A percentile compares a stretch with the other conserved stretches of the same genome.
These are phyloP conservation scores for Fusarium cicatricum DNA, from an alignment of 2,329 filamentous ascomycete species.

Conservation along the genomic window DNA sequence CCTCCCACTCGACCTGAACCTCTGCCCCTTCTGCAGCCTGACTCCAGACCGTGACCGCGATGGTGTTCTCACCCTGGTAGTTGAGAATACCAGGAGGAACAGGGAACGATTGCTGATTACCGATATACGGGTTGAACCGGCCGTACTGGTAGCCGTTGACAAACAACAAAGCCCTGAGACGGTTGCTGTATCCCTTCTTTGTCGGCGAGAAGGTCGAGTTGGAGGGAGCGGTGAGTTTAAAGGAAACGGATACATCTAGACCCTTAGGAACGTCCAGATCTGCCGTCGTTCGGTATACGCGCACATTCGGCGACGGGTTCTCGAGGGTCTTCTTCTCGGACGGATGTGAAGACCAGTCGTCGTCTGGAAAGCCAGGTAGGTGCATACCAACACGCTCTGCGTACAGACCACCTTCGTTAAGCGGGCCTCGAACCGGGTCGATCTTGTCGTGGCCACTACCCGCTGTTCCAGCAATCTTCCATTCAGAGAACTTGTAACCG, in stretches of 20 bases:
- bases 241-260: slow-evolving; percentile 64
- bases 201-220: slow-evolving; percentile 49
- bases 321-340: slow-evolving; percentile 48
- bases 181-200: slow-evolving; percentile 45
- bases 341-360: slow-evolving; percentile 49
- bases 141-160: slow-evolving; percentile 74
- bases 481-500: slow-evolving; percentile 56
- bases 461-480: slow-evolving; percentile 67
- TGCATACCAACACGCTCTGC: slow-evolving; percentile 67
- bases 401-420: slow-evolving; percentile 66
- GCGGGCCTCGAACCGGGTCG: slow-evolving; percentile 63
- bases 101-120: slow-evolving; percentile 67
- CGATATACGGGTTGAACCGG: slow-evolving; percentile 66
- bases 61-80: slow-evolving; percentile 65
- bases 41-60: slow-evolving; percentile 67
- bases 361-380: slow-evolving; percentile 62
- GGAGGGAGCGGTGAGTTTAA: slow-evolving; percentile 57
- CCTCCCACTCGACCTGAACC: slow-evolving; percentile 58
- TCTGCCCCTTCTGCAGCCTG: slow-evolving; percentile 61
- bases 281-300: slow-evolving; percentile 63
- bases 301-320: slow-evolving; percentile 59
- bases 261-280: slow-evolving; percentile 59
- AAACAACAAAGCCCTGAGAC: slow-evolving; percentile 62
- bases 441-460: slow-evolving; percentile 59
- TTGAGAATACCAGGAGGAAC: slow-evolving; percentile 67